Evolutionary conservation across 768 basidiomycete genomes (phyloP).

Genomic region (Phanerochaete carnosa): DNA sequence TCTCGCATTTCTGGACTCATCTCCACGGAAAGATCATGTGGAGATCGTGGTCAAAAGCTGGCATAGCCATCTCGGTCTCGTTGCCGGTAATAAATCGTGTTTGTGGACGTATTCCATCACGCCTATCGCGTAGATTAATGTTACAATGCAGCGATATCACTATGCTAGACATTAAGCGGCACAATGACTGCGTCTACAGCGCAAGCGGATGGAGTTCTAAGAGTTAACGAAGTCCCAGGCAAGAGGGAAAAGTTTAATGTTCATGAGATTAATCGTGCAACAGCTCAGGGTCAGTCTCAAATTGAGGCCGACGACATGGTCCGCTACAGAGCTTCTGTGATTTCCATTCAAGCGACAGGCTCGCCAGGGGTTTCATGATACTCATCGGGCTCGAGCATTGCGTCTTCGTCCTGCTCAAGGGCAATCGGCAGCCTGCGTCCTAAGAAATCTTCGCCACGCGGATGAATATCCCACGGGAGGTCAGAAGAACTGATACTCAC

Average conservation of each 20-base stretch:
- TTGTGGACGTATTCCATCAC: too few relatives aligned
- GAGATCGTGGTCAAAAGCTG: background rate
- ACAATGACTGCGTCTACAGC: too few relatives aligned
- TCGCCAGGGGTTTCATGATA: background rate
- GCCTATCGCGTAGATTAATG: too few relatives aligned
- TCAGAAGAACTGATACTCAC: conserved; percentile 18
- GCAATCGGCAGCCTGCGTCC: conserved; percentile 4
- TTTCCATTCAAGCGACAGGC: background rate
- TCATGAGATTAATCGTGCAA: too few relatives aligned
- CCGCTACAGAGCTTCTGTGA: background rate
- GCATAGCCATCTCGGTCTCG: background rate
- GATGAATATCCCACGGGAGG: background rate
- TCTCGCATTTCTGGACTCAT: background rate
- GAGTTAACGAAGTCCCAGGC: too few relatives aligned
- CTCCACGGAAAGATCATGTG: background rate
- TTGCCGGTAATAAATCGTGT: too few relatives aligned
- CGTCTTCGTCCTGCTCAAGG: conserved; percentile 3
- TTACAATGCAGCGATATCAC: too few relatives aligned
- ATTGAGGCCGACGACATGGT: too few relatives aligned
- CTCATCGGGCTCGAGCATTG: background rate
- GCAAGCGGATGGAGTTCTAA: too few relatives aligned
- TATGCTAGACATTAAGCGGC: too few relatives aligned
- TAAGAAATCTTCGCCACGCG: background rate
- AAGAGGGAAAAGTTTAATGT: too few relatives aligned
- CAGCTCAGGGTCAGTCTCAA: too few relatives aligned